Evolutionary conservation across 352 stramenopile species (phyloP).

Genomic region (Phytopythium mirpurense): DNA sequence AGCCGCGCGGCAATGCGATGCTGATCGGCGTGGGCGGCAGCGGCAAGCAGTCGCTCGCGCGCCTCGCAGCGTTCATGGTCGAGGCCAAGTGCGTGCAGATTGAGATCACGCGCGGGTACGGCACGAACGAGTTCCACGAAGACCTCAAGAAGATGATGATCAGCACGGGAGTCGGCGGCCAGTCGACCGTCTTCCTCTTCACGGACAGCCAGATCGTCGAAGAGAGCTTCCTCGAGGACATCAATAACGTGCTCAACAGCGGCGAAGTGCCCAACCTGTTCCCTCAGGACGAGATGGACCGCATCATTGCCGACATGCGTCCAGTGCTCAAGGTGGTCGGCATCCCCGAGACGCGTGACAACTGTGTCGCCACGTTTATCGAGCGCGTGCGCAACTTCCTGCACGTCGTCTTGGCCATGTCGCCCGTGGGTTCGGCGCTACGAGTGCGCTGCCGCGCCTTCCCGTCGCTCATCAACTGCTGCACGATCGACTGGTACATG

Average conservation of each 20-base stretch:
- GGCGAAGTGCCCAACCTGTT: conserved; percentile 96
- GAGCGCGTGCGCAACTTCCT: conserved; percentile 90
- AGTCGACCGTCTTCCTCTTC: conserved; percentile 89
- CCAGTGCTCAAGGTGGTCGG: conserved; percentile 84
- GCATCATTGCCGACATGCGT: conserved; percentile 91
- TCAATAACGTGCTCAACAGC: conserved; percentile 96
- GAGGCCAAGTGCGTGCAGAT: conserved; percentile 91
- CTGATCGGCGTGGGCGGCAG: conserved; percentile 93
- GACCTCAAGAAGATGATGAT: conserved; percentile 94
- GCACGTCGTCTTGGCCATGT: conserved; percentile 95
- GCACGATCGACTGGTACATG: conserved; percentile 96
- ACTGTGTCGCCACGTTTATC: conserved; percentile 89
- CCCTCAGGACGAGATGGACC: conserved; percentile 90
- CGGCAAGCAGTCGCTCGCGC: conserved; percentile 91
- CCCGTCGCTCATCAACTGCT: conserved; percentile 94
- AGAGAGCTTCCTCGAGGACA: conserved; percentile 94
- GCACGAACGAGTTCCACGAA: conserved; percentile 88
- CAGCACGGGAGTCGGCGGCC: conserved; percentile 82
- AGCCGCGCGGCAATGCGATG: conserved; percentile 94
- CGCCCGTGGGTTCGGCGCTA: conserved; percentile 89
- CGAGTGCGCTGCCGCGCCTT: conserved; percentile 92
- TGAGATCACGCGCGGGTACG: conserved; percentile 91
- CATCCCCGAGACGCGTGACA: conserved; percentile 89
- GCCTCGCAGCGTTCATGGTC: conserved; percentile 89
- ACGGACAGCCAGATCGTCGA: conserved; percentile 95